phyloP scores from a whole-genome alignment of 805 yeast species.

The Metschnikowia baotianmanensis region DNA sequence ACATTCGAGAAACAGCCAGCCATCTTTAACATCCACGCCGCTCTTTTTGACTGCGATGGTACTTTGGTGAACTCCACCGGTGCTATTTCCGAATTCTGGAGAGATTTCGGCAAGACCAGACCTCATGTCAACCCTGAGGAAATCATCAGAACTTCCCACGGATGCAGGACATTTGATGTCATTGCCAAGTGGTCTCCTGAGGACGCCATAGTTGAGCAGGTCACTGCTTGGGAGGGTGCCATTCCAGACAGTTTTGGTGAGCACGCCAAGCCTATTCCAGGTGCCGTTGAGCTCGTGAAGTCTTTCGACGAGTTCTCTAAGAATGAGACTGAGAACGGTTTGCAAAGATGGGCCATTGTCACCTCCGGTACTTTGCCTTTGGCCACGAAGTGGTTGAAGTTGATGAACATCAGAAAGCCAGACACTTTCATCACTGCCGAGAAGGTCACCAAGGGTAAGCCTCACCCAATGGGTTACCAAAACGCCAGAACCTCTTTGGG shows the following conservation, averaged over 20 bases:
- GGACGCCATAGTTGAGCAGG: conserved; percentile 64
- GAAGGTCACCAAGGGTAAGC: conserved; percentile 77
- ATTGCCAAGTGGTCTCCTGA: conserved; percentile 73
- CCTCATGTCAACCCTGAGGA: conserved; percentile 68
- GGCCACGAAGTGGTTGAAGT: conserved; percentile 76
- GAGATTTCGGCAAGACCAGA: conserved; percentile 63
- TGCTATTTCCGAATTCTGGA: conserved; percentile 83
- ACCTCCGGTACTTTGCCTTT: conserved; percentile 78
- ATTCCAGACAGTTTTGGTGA: conserved; percentile 73
- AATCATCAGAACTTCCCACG: conserved; percentile 74
- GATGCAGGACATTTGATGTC: conserved; percentile 80
- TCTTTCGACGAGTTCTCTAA: conserved; percentile 49
- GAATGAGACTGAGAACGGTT: conserved; percentile 38
- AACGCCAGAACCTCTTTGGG: conserved; percentile 51
- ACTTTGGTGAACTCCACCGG: conserved; percentile 81
- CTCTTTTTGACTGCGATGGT: conserved; percentile 83
- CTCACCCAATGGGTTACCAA: conserved; percentile 81
- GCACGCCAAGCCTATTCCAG: conserved; percentile 71
- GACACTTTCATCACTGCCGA: conserved; percentile 80
- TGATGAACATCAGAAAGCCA: conserved; percentile 60
- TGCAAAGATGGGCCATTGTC: conserved; percentile 79
- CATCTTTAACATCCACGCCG: conserved; percentile 42
- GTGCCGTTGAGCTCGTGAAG: conserved; percentile 63
- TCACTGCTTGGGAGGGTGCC: conserved; percentile 62
- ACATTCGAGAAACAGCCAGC: conserved; percentile 38